phyloP scores from a whole-genome alignment of 345 rosid genomes.

The Litchi chinensis region DNA sequence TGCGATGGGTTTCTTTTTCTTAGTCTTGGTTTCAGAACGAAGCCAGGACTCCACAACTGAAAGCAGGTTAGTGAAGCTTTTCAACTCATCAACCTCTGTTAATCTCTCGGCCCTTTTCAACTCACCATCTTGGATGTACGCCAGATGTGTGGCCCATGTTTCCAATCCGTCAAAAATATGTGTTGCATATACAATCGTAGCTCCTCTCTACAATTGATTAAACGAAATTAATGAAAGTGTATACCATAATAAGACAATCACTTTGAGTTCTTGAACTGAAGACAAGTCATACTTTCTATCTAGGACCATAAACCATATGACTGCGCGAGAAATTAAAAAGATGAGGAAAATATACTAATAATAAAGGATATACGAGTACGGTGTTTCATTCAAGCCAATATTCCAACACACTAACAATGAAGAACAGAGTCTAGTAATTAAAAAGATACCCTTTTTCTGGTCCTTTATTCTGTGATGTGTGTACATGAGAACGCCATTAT shows the following conservation, averaged over 20 bases:
- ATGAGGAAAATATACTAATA: neutral
- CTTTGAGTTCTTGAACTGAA: neutral
- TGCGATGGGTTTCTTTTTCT: slow-evolving; percentile 53
- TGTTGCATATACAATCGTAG: slow-evolving; percentile 87
- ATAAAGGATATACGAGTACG: neutral
- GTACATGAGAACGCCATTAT: neutral
- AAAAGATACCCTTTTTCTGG: neutral
- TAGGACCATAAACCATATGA: neutral
- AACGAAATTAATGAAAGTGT: neutral
- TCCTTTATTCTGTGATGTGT: neutral
- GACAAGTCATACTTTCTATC: neutral
- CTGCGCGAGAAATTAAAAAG: neutral
- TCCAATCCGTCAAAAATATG: slow-evolving; percentile 93
- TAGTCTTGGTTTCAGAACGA: slow-evolving; percentile 64
- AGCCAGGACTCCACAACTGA: slow-evolving; percentile 90
- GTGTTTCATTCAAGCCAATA: neutral
- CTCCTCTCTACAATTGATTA: slow-evolving; percentile 60
- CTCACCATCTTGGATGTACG: slow-evolving; percentile 84
- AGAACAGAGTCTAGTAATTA: neutral
- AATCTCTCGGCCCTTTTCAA: slow-evolving; percentile 57
- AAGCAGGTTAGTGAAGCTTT: slow-evolving; percentile 66
- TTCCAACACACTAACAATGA: neutral
- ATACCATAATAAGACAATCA: neutral
- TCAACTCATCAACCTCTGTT: slow-evolving; percentile 61
- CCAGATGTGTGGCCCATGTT: slow-evolving; percentile 89